These are phyloP conservation scores for Chytriomyces sp. DNA, from an alignment of 192 early-diverging fungal genomes.

Conservation along the genomic window DNA sequence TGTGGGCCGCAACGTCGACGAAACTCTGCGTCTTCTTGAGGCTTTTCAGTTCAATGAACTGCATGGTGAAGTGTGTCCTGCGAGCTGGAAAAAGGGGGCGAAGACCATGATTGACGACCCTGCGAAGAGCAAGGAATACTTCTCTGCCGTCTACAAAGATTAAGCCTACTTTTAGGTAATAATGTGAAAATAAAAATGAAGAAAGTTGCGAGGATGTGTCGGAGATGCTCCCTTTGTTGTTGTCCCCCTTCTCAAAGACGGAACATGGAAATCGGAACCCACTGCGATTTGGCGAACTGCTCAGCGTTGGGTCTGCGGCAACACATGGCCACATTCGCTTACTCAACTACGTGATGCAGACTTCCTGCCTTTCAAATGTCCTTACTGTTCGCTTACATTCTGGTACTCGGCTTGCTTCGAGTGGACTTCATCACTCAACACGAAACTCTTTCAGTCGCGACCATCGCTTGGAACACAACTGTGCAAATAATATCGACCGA, in stretches of 20 bases:
- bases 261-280: slow-evolving; percentile 19
- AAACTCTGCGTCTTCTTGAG: slow-evolving; percentile 64
- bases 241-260: no score
- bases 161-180: no score
- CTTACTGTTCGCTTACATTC: slow-evolving; percentile 7
- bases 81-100: slow-evolving; percentile 52
- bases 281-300: slow-evolving; percentile 15
- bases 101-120: slow-evolving; percentile 59
- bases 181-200: no score
- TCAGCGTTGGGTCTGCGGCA: neutral
- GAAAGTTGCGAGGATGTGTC: no score
- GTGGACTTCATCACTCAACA: neutral
- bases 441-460: neutral
- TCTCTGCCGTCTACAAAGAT: slow-evolving; percentile 23
- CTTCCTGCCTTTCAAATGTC: slow-evolving; percentile 30
- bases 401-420: neutral
- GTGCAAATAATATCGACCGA: slow-evolving; percentile 16
- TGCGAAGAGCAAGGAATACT: slow-evolving; percentile 47
- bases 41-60: slow-evolving; percentile 63
- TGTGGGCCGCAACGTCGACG: slow-evolving; percentile 67
- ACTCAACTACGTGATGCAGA: neutral
- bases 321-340: neutral
- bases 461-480: slow-evolving; percentile 27
- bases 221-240: no score
- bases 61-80: slow-evolving; percentile 66